These are phyloP conservation scores for Leishmania major DNA, from an alignment of 208 protist genomes.

Conservation along the genomic window DNA sequence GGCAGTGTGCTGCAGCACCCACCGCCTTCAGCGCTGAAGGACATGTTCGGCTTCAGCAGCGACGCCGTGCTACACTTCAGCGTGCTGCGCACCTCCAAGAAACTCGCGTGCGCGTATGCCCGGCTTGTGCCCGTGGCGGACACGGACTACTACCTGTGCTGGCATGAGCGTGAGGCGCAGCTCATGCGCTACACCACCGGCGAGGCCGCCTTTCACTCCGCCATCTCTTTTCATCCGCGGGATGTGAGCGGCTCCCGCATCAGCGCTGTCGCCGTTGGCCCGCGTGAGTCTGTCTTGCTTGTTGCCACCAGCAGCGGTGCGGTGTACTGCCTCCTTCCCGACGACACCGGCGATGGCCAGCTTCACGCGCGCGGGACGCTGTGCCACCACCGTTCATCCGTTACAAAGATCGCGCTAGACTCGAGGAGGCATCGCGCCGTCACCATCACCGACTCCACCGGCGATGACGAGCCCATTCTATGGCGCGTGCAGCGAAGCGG, in stretches of 20 bases:
- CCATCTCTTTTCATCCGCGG: slow-evolving; percentile 46
- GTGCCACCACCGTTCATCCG: slow-evolving; percentile 65
- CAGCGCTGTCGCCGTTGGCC: slow-evolving; percentile 55
- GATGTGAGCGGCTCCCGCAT: slow-evolving; percentile 55
- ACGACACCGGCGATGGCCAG: slow-evolving; percentile 25
- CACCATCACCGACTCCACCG: slow-evolving; percentile 46
- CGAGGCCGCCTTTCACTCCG: slow-evolving; percentile 46
- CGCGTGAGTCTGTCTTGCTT: slow-evolving; percentile 68
- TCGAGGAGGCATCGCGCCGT: slow-evolving; percentile 46
- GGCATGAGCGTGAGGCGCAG: slow-evolving; percentile 55
- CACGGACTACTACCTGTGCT: slow-evolving; percentile 64
- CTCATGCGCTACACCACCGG: slow-evolving; percentile 67
- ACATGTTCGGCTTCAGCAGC: slow-evolving; percentile 34
- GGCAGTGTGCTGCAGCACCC: slow-evolving; percentile 31
- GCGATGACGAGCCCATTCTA: slow-evolving; percentile 67
- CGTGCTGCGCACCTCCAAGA: slow-evolving; percentile 31
- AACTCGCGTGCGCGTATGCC: slow-evolving; percentile 35
- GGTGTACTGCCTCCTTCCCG: slow-evolving; percentile 73
- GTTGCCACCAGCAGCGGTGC: slow-evolving; percentile 63
- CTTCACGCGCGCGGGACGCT: slow-evolving; percentile 53
- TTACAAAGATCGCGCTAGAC: slow-evolving; percentile 62
- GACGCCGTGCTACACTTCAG: slow-evolving; percentile 55
- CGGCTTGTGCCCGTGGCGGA: slow-evolving; percentile 65
- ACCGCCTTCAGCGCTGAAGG: slow-evolving; percentile 32
- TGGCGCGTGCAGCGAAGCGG: slow-evolving; percentile 76